Evolutionary conservation across 2,329 filamentous ascomycete genomes (phyloP).

Genomic region (Aspergillus sp.): DNA sequence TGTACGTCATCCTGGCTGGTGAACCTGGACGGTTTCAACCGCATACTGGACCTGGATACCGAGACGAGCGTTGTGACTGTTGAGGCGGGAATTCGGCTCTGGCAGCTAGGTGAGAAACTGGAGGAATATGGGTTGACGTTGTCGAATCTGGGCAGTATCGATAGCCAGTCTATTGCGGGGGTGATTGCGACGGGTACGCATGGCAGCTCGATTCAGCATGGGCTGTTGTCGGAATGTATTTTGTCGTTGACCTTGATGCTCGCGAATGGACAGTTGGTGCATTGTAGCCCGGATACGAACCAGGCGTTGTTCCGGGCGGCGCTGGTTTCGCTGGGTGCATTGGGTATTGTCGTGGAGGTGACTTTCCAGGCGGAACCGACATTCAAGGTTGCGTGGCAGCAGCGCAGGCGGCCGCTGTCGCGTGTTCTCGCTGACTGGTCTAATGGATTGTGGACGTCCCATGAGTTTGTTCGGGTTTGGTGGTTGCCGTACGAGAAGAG

Average conservation of each 20-base stretch:
- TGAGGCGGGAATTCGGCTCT: constrained; percentile 81
- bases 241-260: constrained; percentile 71
- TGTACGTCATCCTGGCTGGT: constrained; percentile 92
- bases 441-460: constrained; percentile 67
- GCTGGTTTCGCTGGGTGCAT: constrained; percentile 75
- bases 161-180: constrained; percentile 85
- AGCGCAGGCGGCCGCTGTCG: constrained; percentile 65
- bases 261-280: constrained; percentile 66
- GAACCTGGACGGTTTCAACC: constrained; percentile 78
- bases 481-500: constrained; percentile 92
- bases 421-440: constrained; percentile 67
- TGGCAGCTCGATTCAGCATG: constrained; percentile 77
- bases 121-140: constrained; percentile 72
- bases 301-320: constrained; percentile 80
- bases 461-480: constrained; percentile 91
- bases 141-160: constrained; percentile 90
- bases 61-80: constrained; percentile 63
- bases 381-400: constrained; percentile 81
- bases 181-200: constrained; percentile 92
- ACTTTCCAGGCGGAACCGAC: constrained; percentile 73
- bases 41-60: constrained; percentile 63
- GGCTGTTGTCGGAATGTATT: constrained; percentile 74
- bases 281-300: constrained; percentile 62
- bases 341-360: constrained; percentile 86
- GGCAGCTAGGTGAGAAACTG: constrained; percentile 64